Base-by-base conservation (phyloP, 225 moss, liverwort and hornwort genomes). In the Thuidium tamariscinum region DNA sequence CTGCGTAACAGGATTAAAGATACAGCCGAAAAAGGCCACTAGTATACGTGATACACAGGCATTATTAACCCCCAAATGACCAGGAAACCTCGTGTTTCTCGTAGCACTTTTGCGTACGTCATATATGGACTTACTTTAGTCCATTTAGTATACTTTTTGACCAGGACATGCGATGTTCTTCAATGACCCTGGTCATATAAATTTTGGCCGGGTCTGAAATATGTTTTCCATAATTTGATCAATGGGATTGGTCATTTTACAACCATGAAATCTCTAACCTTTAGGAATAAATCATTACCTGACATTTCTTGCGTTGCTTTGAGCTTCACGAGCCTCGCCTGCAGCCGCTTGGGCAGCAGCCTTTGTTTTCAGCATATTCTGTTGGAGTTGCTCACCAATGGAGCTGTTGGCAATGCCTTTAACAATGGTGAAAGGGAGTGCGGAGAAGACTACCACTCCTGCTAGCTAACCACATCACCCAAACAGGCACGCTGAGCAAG, bases 381-480 rank as follows among this genome's bases (percentile, higher is more conserved):
- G 91, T 89, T 96, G 98, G 54, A 98, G 92, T 83, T 91, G 65
- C 91, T 96, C 95, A 74, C 98, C 98, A 65, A 95, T 51, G 32
- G 98, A 94, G 78, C 98, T 97, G 80, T 96, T 98, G 84, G 98
- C 96, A 46, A 98, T 95, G 84, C 92, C 95, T 89, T 98, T 98
- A 54, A 98, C 98, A 64, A 94, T 84, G n/a, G 96, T 93, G 91
- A 98, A 98, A 17, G 98, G 98, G 64, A 98, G 89, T 36, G 98
- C 98, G 32, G 98, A 98, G 80, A 98, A 89, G 37, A 97, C 78
- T n/a, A 98, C 95, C 84, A 98, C 98, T 82, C 98, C 97, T 89
- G 94, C 95, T 74, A 98, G 92, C 94, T 94, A 91, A 93, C 91
- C 90, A 89, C 92, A 84, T 89, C 87, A 84, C 75, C 89, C 88